Conservation (phyloP, 352 stramenopile genomes). For the Globisporangium apiculatum region DNA sequence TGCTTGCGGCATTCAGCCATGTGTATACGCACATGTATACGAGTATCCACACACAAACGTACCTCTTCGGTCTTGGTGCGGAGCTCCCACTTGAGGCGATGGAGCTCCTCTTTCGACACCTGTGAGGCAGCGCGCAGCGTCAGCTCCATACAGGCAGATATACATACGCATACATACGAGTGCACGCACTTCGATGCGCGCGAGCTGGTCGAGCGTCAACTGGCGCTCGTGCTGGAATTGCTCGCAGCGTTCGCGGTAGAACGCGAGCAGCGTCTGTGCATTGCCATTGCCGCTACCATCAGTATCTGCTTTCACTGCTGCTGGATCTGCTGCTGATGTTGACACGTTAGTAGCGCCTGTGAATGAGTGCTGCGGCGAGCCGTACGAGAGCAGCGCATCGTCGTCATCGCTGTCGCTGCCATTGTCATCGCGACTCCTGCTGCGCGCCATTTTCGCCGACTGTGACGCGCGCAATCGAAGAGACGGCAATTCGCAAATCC, state of each 20-base stretch:
- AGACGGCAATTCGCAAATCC: neutral
- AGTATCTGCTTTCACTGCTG: constrained; percentile 1
- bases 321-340: neutral
- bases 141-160: neutral
- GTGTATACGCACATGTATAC: constrained; percentile 6
- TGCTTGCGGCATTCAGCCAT: neutral
- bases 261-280: constrained; percentile 32
- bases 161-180: neutral
- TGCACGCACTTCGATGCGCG: constrained; percentile 40
- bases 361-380: constrained; percentile 32
- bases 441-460: constrained; percentile 2
- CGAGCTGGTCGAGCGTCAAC: constrained; percentile 38
- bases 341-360: neutral
- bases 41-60: neutral
- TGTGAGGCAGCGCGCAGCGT: constrained; percentile 9
- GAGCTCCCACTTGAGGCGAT: constrained; percentile 72
- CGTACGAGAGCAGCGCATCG: constrained; percentile 50
- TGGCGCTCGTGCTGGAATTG: constrained; percentile 62
- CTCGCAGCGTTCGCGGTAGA: constrained; percentile 58
- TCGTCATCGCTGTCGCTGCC: constrained; percentile 11
- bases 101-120: constrained; percentile 70
- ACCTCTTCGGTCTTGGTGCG: constrained; percentile 62
- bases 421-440: constrained; percentile 1
- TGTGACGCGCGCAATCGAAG: neutral
- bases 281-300: constrained; percentile 1